A percentile compares a stretch with the other conserved stretches of the same genome.
Evolutionary conservation across 352 stramenopile genomes (phyloP).

Genomic region (Globisporangium camurandrum): DNA sequence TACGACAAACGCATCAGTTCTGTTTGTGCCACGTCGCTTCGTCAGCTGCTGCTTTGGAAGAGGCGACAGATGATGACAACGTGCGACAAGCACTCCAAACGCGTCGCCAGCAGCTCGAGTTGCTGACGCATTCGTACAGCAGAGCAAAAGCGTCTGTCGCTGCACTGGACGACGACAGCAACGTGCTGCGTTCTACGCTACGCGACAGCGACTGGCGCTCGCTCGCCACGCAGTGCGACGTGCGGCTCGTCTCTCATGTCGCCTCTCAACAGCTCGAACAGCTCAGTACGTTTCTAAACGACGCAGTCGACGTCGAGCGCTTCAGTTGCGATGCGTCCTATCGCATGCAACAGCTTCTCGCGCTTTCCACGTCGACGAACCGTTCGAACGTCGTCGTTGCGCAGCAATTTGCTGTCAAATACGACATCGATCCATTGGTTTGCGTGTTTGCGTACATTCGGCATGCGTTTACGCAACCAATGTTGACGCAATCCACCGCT

Average conservation of each 20-base stretch:
- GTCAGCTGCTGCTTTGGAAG: background rate
- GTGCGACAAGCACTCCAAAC: background rate
- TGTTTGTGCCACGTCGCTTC: constrained; percentile 28
- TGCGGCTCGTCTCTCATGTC: constrained; percentile 38
- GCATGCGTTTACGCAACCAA: constrained; percentile 20
- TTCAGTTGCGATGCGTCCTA: constrained; percentile 48
- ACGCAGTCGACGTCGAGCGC: constrained; percentile 41
- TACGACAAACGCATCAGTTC: constrained; percentile 35
- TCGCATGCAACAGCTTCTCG: constrained; percentile 32
- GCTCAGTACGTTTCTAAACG: constrained; percentile 55
- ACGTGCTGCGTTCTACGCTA: background rate
- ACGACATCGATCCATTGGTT: constrained; percentile 50
- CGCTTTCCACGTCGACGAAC: constrained; percentile 42
- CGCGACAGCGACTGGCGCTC: constrained; percentile 4
- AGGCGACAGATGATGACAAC: background rate
- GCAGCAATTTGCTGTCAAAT: constrained; percentile 58
- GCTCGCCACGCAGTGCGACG: constrained; percentile 42
- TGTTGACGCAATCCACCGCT: background rate
- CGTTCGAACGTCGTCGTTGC: constrained; percentile 39
- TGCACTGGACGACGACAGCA: constrained; percentile 5
- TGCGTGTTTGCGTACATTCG: constrained; percentile 63
- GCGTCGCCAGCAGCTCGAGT: constrained; percentile 2
- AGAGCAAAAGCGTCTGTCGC: constrained; percentile 6
- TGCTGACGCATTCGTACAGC: constrained; percentile 7
- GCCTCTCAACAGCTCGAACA: constrained; percentile 52